Base-by-base conservation (phyloP, 2,329 filamentous ascomycete species). In the Pestalotiopsis sp. region DNA sequence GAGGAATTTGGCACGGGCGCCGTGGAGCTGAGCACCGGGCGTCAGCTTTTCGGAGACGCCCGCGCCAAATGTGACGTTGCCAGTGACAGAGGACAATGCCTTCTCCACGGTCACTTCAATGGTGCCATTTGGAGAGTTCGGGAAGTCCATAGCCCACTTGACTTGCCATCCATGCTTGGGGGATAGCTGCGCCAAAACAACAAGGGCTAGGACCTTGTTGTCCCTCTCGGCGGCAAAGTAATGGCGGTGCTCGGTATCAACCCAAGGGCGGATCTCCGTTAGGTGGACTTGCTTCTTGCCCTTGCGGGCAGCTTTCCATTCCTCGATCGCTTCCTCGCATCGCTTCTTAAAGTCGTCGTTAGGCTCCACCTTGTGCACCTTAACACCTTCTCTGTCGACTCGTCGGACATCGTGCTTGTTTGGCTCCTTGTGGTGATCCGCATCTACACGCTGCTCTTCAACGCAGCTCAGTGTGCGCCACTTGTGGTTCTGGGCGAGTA, bases 61-160 rank as follows among this genome's bases (percentile, higher is more conserved):
- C 1, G 91, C 93, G 66, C 95, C 95, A 77, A 98, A 98, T 0
- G 95, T 98, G 61, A 97, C 92, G 0, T 82, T 80, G 9, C 85
- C 84, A 2, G 86, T 85, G 12, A 89, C 86, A 13, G 84, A 83
- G 75, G 89, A 89, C 61, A 80, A 73, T 56, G 84, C 80, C 45
- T 84, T 83, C 1, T 83, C 82, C 65, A 97, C 92, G 56, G 96
- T 88, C 56, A 91, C 87, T 82, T 98, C 95, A 71, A 97, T 97
- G 41, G 93, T 91, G 61, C 95, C 95, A 59, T 90, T 93, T n/a
- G 95, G 92, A 0, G 94, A 89, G 31, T 89, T 90, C 0, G 94
- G 95, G 85, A 98, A 97, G 80, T 98, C 94, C 67, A 98, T 89
- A n/a, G 92, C 93, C 85, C 96, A 97, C 84, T 98, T 98, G 78